Percentiles rank a stretch among this genome's conserved stretches.
Evolutionary conservation across 257 asterid genomes (phyloP).

Genomic region (Solanum medicagineum): DNA sequence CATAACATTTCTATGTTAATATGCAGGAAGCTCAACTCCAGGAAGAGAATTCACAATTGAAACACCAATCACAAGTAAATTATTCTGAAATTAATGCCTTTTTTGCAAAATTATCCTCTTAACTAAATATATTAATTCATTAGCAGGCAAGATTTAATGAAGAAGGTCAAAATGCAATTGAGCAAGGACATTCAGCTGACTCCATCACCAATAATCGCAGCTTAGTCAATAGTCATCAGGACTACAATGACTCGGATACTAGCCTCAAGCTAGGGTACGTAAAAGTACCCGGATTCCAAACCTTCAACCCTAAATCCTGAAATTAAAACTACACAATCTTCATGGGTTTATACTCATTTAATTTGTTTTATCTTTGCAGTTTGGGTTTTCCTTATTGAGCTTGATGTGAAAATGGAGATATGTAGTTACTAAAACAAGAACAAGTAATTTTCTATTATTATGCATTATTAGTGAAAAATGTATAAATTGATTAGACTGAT

Average conservation of each 20-base stretch:
- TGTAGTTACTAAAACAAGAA: not conserved
- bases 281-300: not conserved
- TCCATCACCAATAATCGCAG: slow-evolving; percentile 18
- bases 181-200: slow-evolving; percentile 30
- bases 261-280: slow-evolving; percentile 61
- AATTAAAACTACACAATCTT: not conserved
- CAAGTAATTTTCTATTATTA: not conserved
- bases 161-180: not conserved
- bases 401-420: not conserved
- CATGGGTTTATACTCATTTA: not conserved
- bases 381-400: slow-evolving; percentile 26
- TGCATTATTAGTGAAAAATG: not conserved
- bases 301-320: not conserved
- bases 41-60: slow-evolving; percentile 47
- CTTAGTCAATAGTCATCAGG: slow-evolving; percentile 8
- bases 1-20: not conserved
- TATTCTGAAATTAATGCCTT: not conserved
- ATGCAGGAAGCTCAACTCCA: slow-evolving; percentile 45
- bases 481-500: not conserved
- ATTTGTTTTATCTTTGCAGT: slow-evolving; percentile 19
- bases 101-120: too few species aligned
- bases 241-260: slow-evolving; percentile 29
- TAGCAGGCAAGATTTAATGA: not conserved
- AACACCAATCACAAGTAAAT: slow-evolving; percentile 23
- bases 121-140: not conserved